Percentiles rank a stretch among this genome's conserved stretches.
phyloP scores from a whole-genome alignment of 345 rosid species.

The Corchorus olitorius region DNA sequence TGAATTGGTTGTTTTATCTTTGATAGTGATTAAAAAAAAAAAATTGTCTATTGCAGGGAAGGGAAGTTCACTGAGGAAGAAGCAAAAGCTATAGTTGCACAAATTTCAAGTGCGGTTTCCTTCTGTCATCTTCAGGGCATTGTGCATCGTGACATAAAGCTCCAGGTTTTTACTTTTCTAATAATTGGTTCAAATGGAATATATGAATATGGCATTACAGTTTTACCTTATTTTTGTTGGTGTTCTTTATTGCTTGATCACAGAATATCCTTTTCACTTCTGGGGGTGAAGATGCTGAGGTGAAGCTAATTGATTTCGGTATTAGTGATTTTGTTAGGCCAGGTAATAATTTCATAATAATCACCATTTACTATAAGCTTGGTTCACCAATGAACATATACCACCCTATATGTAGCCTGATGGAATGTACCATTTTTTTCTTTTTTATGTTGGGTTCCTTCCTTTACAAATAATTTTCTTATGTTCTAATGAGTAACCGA shows the following conservation, averaged over 20 bases:
- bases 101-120: slow-evolving; percentile 71
- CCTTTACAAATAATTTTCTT: not conserved
- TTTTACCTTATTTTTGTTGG: slow-evolving; percentile 15
- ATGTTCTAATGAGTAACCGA: not conserved
- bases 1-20: not conserved
- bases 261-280: slow-evolving; percentile 82
- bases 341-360: slow-evolving; percentile 41
- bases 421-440: not conserved
- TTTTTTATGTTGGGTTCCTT: not conserved
- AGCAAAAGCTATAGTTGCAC: slow-evolving; percentile 69
- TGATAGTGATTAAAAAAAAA: no score
- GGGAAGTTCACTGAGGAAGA: slow-evolving; percentile 83
- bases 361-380: not conserved
- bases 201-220: not conserved
- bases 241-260: slow-evolving; percentile 21
- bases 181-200: slow-evolving; percentile 10
- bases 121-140: slow-evolving; percentile 94
- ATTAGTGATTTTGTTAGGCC: slow-evolving; percentile 81
- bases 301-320: slow-evolving; percentile 86
- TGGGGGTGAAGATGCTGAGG: slow-evolving; percentile 59
- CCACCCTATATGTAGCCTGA: not conserved
- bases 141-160: slow-evolving; percentile 82
- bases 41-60: slow-evolving; percentile 61
- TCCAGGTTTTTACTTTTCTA: slow-evolving; percentile 51
- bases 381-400: not conserved